These are phyloP conservation scores for Helotiales sp. DNA, from an alignment of 2,329 filamentous ascomycete genomes.

Conservation along the genomic window DNA sequence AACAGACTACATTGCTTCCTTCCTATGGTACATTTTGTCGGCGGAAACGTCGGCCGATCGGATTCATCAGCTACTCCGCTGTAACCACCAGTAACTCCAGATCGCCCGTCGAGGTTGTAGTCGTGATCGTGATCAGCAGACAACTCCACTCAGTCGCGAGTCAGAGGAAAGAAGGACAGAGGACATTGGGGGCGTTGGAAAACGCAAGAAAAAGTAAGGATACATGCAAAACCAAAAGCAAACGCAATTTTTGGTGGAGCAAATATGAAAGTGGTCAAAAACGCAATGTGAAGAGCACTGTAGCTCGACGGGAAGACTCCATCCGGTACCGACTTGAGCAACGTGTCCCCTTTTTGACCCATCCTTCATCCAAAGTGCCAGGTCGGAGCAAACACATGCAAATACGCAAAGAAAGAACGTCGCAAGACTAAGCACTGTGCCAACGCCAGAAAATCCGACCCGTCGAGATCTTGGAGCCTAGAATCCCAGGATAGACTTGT, in stretches of 20 bases:
- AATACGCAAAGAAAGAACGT: not conserved
- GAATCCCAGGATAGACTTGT: not conserved
- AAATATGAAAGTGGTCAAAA: not conserved
- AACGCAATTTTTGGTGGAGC: not conserved
- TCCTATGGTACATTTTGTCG: constrained; percentile 9
- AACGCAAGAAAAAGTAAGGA: not conserved
- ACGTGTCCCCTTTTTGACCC: not conserved
- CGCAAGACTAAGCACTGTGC: not conserved
- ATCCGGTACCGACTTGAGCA: not conserved
- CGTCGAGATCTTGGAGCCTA: not conserved
- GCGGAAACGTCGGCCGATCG: not conserved
- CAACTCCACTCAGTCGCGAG: not conserved
- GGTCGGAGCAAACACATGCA: not conserved
- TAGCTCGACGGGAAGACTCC: not conserved
- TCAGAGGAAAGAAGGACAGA: not conserved
- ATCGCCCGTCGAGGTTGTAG: not conserved
- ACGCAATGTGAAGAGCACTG: not conserved
- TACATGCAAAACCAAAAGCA: not conserved
- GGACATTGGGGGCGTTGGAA: not conserved
- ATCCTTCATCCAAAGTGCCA: constrained; percentile 4
- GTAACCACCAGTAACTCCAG: not conserved
- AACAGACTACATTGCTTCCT: not conserved
- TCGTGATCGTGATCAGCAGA: not conserved
- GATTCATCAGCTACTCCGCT: not conserved
- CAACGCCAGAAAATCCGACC: not conserved